A percentile compares a stretch with the other conserved stretches of the same genome.
Evolutionary conservation across 2,329 filamentous ascomycete species (phyloP).

Genomic region (Ophiocordyceps camponoti-floridani): DNA sequence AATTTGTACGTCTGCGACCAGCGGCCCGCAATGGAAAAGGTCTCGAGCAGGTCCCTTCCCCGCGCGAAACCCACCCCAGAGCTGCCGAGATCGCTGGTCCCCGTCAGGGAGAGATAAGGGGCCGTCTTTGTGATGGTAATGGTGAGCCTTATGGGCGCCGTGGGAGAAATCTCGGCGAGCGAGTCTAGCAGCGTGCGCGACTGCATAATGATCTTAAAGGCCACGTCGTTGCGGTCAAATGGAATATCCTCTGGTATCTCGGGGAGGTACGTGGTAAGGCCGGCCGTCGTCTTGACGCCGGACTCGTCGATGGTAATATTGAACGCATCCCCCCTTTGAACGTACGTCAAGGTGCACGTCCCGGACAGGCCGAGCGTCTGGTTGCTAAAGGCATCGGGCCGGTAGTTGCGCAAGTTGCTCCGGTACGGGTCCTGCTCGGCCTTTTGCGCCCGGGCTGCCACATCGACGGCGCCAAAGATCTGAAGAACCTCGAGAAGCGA

Average conservation of each 20-base stretch:
- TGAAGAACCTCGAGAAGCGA: constrained; percentile 86
- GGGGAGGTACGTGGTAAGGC: constrained; percentile 73
- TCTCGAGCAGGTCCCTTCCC: constrained; percentile 53
- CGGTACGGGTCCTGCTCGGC: constrained; percentile 41
- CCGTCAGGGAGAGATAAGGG: constrained; percentile 61
- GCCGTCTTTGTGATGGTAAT: constrained; percentile 45
- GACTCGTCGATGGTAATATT: constrained; percentile 75
- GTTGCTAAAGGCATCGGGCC: constrained; percentile 62
- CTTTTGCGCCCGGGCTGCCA: constrained; percentile 37
- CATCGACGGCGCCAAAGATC: constrained; percentile 78
- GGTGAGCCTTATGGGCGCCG: constrained; percentile 55
- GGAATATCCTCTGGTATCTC: constrained; percentile 67
- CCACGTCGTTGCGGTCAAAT: constrained; percentile 61
- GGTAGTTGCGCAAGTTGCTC: constrained; percentile 42
- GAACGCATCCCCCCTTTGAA: constrained; percentile 56
- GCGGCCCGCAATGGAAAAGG: constrained; percentile 43
- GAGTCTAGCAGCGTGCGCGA: constrained; percentile 55
- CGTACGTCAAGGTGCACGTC: constrained; percentile 70
- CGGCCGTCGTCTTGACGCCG: constrained; percentile 75
- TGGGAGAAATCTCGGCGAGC: constrained; percentile 48
- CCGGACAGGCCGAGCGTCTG: constrained; percentile 70
- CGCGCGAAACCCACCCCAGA: constrained; percentile 50
- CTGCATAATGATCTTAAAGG: constrained; percentile 91
- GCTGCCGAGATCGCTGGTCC: constrained; percentile 34
- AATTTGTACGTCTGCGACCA: constrained; percentile 71